These are phyloP conservation scores for Apiotrichum siamense DNA, from an alignment of 1,284 basidiomycete genomes.

Conservation along the genomic window DNA sequence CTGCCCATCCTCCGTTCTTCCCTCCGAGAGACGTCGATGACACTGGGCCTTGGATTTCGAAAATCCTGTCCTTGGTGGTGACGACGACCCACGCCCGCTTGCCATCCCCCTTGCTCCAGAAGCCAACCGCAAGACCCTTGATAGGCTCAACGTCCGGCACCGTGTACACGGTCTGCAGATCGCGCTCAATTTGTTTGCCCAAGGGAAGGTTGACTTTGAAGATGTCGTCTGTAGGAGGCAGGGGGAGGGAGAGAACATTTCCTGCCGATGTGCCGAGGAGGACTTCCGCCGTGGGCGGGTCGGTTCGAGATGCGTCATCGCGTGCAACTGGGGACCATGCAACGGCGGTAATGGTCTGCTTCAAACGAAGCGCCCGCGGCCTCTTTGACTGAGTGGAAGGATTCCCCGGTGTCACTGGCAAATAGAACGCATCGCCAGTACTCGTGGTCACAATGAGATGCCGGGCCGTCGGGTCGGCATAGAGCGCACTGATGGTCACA, in stretches of 20 bases:
- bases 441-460: constrained; percentile 81
- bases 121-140: constrained; percentile 74
- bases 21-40: constrained; percentile 28
- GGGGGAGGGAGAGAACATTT: constrained; percentile 68
- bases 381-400: constrained; percentile 55
- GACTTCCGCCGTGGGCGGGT: constrained; percentile 32
- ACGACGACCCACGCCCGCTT: constrained; percentile 58
- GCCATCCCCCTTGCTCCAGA: constrained; percentile 43
- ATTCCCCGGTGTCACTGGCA: constrained; percentile 51
- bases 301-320: neutral
- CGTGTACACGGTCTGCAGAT: constrained; percentile 71
- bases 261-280: constrained; percentile 83
- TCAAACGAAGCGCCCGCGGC: constrained; percentile 70
- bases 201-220: constrained; percentile 59
- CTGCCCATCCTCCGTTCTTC: constrained; percentile 64
- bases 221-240: constrained; percentile 74
- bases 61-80: constrained; percentile 82
- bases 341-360: constrained; percentile 84
- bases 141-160: constrained; percentile 72
- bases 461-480: constrained; percentile 83
- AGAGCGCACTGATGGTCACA: constrained; percentile 62
- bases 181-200: constrained; percentile 50
- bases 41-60: constrained; percentile 73
- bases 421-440: constrained; percentile 91
- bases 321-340: constrained; percentile 71